Evolutionary conservation across 164 flowering plant genomes (phyloP), one percentile per base, ranked within the genome.

Genomic region (Nelumbo lutea): DNA sequence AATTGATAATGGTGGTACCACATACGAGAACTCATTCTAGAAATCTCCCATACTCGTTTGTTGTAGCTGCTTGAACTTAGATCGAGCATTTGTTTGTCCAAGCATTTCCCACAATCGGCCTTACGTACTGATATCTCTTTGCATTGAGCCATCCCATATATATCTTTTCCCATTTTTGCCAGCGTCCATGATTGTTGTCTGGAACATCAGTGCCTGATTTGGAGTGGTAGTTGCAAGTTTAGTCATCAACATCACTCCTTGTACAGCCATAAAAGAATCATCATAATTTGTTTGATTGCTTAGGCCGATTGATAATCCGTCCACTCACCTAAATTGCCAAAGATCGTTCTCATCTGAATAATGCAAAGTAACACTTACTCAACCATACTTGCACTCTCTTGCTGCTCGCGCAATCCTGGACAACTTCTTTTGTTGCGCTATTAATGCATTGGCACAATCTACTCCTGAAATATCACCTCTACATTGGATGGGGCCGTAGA

Each of bases 1-100:
- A 76, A 71, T 60, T 64, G 74, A 27, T 62, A 63, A 27, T 76
- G 72, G 44, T 68, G 72, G 67, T 70, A 70, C 77, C 63, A 70
- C 73, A 75, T 52, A 61, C 65, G 59, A 42, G 73, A 75, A 46
- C 73, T 75, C 15, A 57, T 39, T 40, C 70, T 70, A 66, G 70
- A 66, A 61, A 51, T 51, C 10, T 51, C 55, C 55, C 55, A 51
- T 51, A 9, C 10, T 9, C 55, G 55, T 51, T 51, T 51, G 10
- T 3, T 9, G 11, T 51, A 2, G 10, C 7, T 51, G 9, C 11
- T 51, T 51, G 55, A 6, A 7, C 13, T 9, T 2, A 51, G 10
- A 51, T 2, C 10, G 9, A 51, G 11, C 10, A 51, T 7, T 5
- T 9, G 55, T 6, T 9, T 13, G 10, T 51, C 55, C 55, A 51